Evolutionary conservation across 148 eudicot species (phyloP).

Genomic region (Fagopyrum tataricum): DNA sequence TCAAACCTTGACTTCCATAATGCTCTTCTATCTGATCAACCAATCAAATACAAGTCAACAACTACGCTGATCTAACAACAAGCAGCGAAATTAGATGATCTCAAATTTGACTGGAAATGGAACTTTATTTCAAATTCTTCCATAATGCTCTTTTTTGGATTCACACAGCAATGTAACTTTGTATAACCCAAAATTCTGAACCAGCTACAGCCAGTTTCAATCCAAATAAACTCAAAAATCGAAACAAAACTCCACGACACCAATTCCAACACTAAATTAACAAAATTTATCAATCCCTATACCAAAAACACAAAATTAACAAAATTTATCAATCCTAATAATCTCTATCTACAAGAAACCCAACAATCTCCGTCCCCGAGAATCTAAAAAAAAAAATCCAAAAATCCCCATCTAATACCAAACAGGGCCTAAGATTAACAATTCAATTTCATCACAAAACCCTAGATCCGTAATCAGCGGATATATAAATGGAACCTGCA

Average conservation of each 20-base stretch:
- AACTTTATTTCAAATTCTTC: no score
- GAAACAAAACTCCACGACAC: background rate
- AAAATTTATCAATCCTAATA: no score
- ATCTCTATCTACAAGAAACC: no score
- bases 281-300: no score
- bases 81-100: background rate
- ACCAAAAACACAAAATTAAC: no score
- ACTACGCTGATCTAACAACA: background rate
- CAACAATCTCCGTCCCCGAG: no score
- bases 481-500: background rate
- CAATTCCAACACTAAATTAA: background rate
- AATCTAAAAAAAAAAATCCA: no score
- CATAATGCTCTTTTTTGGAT: no score
- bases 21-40: constrained; percentile 67
- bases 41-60: constrained; percentile 10
- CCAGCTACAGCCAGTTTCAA: background rate
- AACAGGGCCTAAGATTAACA: background rate
- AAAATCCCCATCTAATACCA: no score
- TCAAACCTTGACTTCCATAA: constrained; percentile 65
- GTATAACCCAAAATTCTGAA: background rate
- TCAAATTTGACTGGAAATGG: background rate
- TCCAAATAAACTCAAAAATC: background rate
- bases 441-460: background rate
- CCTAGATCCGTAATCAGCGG: background rate
- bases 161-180: background rate